phyloP scores from a whole-genome alignment of 2,329 filamentous ascomycete genomes.

The Calonectria pteridis region DNA sequence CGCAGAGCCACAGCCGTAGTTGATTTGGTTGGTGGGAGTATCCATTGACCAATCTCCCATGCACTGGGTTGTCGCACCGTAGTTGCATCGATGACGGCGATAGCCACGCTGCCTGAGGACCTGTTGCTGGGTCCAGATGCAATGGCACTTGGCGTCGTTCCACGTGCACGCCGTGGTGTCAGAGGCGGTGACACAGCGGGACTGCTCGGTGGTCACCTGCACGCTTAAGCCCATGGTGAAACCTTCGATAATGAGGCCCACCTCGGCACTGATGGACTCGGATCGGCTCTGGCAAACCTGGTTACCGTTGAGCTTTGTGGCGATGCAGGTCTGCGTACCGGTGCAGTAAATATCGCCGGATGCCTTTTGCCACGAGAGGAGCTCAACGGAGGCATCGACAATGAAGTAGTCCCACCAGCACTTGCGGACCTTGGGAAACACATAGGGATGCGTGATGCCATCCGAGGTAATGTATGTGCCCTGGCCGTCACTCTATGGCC shows the following conservation, averaged over 20 bases:
- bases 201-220: background rate
- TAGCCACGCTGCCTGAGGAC: conserved; percentile 13
- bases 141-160: conserved; percentile 10
- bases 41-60: conserved; percentile 15
- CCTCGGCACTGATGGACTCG: background rate
- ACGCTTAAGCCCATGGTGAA: background rate
- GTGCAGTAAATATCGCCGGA: background rate
- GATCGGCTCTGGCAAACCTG: background rate
- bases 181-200: background rate
- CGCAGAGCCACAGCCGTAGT: conserved; percentile 9
- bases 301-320: background rate
- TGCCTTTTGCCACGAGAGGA: conserved; percentile 8
- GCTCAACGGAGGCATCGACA: background rate
- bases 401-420: conserved; percentile 21
- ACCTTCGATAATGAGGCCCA: background rate
- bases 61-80: conserved; percentile 4
- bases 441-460: conserved; percentile 7
- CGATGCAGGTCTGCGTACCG: background rate
- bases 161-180: conserved; percentile 13
- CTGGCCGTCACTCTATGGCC: background rate
- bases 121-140: conserved; percentile 21
- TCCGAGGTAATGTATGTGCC: conserved; percentile 2
- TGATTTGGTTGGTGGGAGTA: conserved; percentile 13
- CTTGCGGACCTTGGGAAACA: conserved; percentile 12
- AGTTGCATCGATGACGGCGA: conserved; percentile 11